phyloP scores from a whole-genome alignment of 768 basidiomycete species.

The Tricholoma bakamatsutake region DNA sequence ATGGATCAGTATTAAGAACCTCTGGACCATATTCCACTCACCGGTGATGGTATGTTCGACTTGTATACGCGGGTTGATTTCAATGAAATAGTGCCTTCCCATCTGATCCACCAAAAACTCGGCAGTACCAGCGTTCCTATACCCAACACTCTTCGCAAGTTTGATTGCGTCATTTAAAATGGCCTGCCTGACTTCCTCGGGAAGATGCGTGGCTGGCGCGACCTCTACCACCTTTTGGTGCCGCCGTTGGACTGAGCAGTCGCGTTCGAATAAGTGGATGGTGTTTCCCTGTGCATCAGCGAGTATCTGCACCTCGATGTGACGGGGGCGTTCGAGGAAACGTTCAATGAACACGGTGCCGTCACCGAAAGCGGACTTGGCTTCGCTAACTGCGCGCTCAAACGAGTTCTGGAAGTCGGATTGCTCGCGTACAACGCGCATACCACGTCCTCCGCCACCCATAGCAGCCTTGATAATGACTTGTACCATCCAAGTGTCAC shows the following conservation, averaged over 20 bases:
- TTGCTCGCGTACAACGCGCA: conserved; percentile 96
- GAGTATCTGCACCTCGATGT: conserved; percentile 95
- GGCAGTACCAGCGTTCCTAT: conserved; percentile 95
- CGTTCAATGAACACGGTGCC: conserved; percentile 99
- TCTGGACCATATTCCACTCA: conserved; percentile 26
- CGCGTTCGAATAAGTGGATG: conserved; percentile 97
- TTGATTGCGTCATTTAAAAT: conserved; percentile 91
- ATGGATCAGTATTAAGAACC: conserved; percentile 5
- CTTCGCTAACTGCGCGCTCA: conserved; percentile 90
- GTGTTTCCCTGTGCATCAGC: conserved; percentile 91
- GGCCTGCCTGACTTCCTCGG: conserved; percentile 84
- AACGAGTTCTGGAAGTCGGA: conserved; percentile 87
- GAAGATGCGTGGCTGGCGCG: conserved; percentile 91
- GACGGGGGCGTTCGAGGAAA: conserved; percentile 92
- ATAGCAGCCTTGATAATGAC: conserved; percentile 99
- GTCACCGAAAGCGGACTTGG: conserved; percentile 95
- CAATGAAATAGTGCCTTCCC: conserved; percentile 98
- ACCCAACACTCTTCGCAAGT: conserved; percentile 88
- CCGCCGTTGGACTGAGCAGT: conserved; percentile 96
- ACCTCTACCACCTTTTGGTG: conserved; percentile 99
- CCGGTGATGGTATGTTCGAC: conserved; percentile 99
- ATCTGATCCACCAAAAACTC: conserved; percentile 98
- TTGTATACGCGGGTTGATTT: conserved; percentile 99
- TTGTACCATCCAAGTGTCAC: conserved; percentile 17
- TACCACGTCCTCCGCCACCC: conserved; percentile 98